Base-by-base conservation (phyloP, 257 asterid species). In the Paraleonurus japonicus region DNA sequence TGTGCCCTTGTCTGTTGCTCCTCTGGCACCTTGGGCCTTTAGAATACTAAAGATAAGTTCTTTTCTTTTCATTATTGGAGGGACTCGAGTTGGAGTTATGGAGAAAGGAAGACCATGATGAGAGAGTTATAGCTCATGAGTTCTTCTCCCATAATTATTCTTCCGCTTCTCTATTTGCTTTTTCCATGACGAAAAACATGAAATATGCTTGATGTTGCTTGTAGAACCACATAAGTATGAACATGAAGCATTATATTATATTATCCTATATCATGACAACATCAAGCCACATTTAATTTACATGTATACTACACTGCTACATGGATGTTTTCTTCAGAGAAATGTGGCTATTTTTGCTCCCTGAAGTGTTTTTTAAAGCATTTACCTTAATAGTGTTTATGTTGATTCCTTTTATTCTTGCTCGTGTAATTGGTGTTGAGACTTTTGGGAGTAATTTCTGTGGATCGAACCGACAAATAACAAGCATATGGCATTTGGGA, bases 141-240 rank as follows among this genome's bases (percentile, higher is more conserved):
- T 32, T 28, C 9, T 32, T 32, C 1, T 32, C 47, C 15, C 47
- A 67, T 19, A 67, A 12, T 11, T 23, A 41, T 43, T 65, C 23
- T 26, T 66, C 45, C 47, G 47, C 58, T 65, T 41, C 35, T 41
- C 45, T 32, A 65, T n/a, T 39, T 41, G 37, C 70, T 65, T 17
- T 12, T 24, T 65, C 26, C 60, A 16, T 1, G 3, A 65, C 16
- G 17, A 20, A 2, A 7, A 16, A 22, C 37, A 27, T 43, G 55
- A 16, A 8, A 48, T 16, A 16, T 30, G 17, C 47, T 45, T 47
- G 59, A 45, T 45, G 8, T 23, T 65, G 57, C 60, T 47, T 59
- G 67, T 54, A 66, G 4, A 45, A 65, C 17, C 2, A 4, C n/a
- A 10, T 47, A 17, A 19, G 48, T 20, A 67, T 48, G 61, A 17